These are phyloP conservation scores for Phialophora tarda DNA, from an alignment of 2,329 filamentous ascomycete genomes.

Conservation along the genomic window DNA sequence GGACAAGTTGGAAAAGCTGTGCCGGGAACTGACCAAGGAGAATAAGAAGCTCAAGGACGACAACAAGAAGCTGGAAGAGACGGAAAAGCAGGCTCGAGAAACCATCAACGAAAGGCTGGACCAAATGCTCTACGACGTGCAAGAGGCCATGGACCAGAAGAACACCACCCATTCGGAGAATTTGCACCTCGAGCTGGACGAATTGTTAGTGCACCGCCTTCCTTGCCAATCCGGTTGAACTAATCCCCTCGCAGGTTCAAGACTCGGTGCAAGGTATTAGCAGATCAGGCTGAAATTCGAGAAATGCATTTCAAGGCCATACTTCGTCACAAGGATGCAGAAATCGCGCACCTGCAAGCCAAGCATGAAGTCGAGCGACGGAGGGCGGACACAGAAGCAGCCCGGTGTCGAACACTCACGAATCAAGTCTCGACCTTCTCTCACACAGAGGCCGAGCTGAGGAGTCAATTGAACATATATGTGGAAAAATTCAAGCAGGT, in stretches of 20 bases:
- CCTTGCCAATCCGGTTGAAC: neutral
- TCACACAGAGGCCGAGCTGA: conserved; percentile 90
- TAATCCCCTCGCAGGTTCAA: conserved; percentile 59
- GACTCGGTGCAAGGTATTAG: conserved; percentile 87
- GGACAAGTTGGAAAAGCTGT: conserved; percentile 96
- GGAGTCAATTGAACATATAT: conserved; percentile 96
- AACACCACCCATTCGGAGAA: conserved; percentile 80
- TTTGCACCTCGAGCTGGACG: conserved; percentile 85
- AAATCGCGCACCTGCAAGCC: conserved; percentile 89
- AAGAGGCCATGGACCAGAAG: conserved; percentile 86
- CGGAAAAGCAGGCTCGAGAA: conserved; percentile 78
- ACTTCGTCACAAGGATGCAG: conserved; percentile 91
- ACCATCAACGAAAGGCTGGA: conserved; percentile 86
- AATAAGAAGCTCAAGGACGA: conserved; percentile 99
- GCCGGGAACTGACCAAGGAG: conserved; percentile 90
- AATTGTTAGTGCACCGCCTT: conserved; percentile 67
- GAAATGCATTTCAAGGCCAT: conserved; percentile 93
- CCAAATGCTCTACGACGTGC: conserved; percentile 78
- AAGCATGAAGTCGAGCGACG: conserved; percentile 90
- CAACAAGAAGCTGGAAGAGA: conserved; percentile 88
- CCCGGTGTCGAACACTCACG: conserved; percentile 82
- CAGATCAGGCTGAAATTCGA: conserved; percentile 94
- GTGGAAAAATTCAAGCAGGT: conserved; percentile 99
- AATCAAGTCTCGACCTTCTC: conserved; percentile 93
- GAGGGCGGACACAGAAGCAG: conserved; percentile 78